Evolutionary conservation across 2,329 filamentous ascomycete genomes (phyloP), one percentile per base, ranked within the genome.

Genomic region (Amesomyces nigricolor): DNA sequence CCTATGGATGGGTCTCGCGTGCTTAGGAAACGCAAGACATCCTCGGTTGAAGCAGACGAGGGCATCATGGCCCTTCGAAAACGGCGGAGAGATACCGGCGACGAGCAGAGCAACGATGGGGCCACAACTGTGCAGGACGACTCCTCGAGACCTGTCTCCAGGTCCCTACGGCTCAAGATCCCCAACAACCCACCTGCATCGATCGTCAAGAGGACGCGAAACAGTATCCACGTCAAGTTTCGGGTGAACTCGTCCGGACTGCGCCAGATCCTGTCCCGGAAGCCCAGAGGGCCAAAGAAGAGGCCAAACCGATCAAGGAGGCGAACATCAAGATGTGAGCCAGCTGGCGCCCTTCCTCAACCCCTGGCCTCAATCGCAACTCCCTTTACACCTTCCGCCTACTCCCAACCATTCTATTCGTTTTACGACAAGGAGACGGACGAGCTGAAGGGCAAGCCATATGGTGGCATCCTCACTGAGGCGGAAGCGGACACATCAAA

Each of bases 391-490:
- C 66, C 79, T 65, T 69, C 82, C 64, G 73, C 71, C 42, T 91
- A 89, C 66, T 83, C 83, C 1, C 87, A 90, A 58, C 88, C 89
- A 1, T 92, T 95, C 66, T 92, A 92, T 64, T 89, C 89, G 0
- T 91, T 96, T 61, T 87, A 88, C 58, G 92, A 96, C 63, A 89
- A 88, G 62, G 92, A 96, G 63, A 84, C 84, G 16, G 91, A 96
- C 57, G 91, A 97, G 65, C 76, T 85, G 39, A 96, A 95, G 69
- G 88, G 88, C 48, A 97, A 96, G 68, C 94, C 94, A 0, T 99
- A 97, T 62, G 94, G 94, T 29, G 94, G 94, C 1, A 95, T 99
- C 50, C 77, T 99, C 29, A 88, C 82, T 0, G 92, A 97, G 70
- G 78, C 79, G 0, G 92, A 99, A 69, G 91, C 91, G 1, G 92